Conservation (phyloP, 805 yeast species). For the Myxozyma kluyveri region DNA sequence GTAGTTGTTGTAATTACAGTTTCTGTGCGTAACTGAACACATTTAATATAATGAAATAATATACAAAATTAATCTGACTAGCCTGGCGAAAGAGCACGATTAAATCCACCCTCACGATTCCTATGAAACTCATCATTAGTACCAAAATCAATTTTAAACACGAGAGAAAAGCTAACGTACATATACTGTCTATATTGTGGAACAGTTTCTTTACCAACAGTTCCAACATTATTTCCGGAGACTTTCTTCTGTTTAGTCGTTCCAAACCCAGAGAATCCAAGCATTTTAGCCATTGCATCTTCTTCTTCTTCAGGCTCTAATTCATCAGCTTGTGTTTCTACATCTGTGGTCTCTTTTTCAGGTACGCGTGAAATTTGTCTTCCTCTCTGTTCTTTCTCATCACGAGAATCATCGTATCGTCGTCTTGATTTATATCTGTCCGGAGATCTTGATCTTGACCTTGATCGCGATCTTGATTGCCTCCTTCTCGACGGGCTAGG, state of each 20-base stretch:
- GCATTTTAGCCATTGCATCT: slow-evolving; percentile 39
- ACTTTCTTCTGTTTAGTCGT: slow-evolving; percentile 45
- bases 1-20: too few relatives aligned
- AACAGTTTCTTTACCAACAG: slow-evolving; percentile 33
- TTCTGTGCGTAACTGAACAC: too few relatives aligned
- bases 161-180: slow-evolving; percentile 23
- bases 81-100: slow-evolving; percentile 19
- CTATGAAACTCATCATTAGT: slow-evolving; percentile 2
- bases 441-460: neutral
- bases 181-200: slow-evolving; percentile 44
- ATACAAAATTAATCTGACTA: neutral
- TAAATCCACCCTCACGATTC: slow-evolving; percentile 24
- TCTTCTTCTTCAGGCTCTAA: slow-evolving; percentile 26
- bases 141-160: neutral
- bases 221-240: slow-evolving; percentile 40
- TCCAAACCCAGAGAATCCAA: slow-evolving; percentile 46
- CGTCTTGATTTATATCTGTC: neutral
- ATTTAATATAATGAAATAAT: too few relatives aligned
- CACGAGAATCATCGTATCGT: neutral
- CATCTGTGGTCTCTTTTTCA: slow-evolving; percentile 4
- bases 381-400: slow-evolving; percentile 1
- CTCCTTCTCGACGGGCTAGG: neutral
- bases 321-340: slow-evolving; percentile 13
- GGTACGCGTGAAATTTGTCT: neutral
- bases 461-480: neutral